These are phyloP conservation scores for Arachis monticola DNA, from an alignment of 331 rosid genomes.

Conservation along the genomic window DNA sequence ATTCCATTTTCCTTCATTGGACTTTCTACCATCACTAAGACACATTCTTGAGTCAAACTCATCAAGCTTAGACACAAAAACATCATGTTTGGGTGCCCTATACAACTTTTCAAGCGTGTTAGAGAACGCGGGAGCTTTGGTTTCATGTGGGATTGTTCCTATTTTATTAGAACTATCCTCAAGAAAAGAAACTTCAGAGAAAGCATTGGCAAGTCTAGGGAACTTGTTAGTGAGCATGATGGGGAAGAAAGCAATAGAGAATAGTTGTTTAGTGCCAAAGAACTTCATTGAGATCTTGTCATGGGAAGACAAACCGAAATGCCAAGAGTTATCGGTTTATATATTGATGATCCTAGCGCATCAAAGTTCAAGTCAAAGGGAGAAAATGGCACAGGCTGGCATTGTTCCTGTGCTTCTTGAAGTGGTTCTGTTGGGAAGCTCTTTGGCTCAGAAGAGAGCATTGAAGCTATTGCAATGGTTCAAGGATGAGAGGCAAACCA, in stretches of 20 bases:
- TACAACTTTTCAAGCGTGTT: slow-evolving; percentile 71
- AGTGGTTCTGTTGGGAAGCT: slow-evolving; percentile 80
- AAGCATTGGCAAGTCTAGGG: slow-evolving; percentile 76
- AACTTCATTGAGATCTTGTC: slow-evolving; percentile 71
- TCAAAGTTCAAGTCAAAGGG: slow-evolving; percentile 82
- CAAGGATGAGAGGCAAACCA: slow-evolving; percentile 80
- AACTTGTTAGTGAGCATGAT: slow-evolving; percentile 74
- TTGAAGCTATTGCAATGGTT: slow-evolving; percentile 83
- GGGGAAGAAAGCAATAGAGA: slow-evolving; percentile 88
- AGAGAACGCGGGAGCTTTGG: slow-evolving; percentile 66
- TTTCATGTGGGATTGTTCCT: slow-evolving; percentile 64
- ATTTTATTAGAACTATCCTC: slow-evolving; percentile 56
- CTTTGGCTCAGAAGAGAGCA: slow-evolving; percentile 89
- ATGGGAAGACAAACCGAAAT: slow-evolving; percentile 88
- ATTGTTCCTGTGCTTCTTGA: slow-evolving; percentile 77
- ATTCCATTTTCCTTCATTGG: slow-evolving; percentile 58
- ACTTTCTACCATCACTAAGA: slow-evolving; percentile 59
- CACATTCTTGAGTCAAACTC: slow-evolving; percentile 52
- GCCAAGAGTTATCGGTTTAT: slow-evolving; percentile 82
- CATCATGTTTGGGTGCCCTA: slow-evolving; percentile 63
- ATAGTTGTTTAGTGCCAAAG: slow-evolving; percentile 64
- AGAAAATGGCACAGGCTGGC: slow-evolving; percentile 74
- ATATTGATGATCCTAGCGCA: slow-evolving; percentile 90
- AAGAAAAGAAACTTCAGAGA: slow-evolving; percentile 61
- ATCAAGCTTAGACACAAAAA: slow-evolving; percentile 57